These are phyloP conservation scores for Centella asiatica DNA, from an alignment of 129 eudicot species.

Conservation along the genomic window DNA sequence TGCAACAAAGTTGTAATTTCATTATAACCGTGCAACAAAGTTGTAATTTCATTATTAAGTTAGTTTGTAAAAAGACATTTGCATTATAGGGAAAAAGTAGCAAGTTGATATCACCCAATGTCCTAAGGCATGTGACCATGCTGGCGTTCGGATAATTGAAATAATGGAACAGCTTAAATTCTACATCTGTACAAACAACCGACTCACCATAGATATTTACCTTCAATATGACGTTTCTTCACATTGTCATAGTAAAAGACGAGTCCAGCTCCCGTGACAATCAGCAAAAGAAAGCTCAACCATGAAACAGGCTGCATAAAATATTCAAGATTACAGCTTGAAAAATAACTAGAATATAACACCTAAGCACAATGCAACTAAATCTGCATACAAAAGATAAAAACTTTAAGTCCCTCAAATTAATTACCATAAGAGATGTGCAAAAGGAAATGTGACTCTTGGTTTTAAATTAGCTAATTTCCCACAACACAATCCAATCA, in stretches of 20 bases:
- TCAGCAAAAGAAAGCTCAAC: constrained; percentile 88
- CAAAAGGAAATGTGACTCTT: no score
- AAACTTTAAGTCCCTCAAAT: no score
- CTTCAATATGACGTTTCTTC: constrained; percentile 86
- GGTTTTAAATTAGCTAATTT: no score
- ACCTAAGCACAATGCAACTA: no score
- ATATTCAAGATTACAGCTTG: not conserved
- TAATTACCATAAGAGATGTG: no score
- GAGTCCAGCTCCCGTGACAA: constrained; percentile 82
- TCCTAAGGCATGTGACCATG: not conserved
- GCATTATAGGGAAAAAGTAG: no score
- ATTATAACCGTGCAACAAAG: no score
- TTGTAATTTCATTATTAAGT: no score
- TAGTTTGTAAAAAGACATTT: no score
- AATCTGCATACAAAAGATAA: no score
- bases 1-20: no score
- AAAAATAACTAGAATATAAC: constrained; percentile 1
- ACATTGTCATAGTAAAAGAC: constrained; percentile 71
- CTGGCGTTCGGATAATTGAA: not conserved
- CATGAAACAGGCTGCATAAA: constrained; percentile 80
- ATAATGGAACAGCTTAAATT: not conserved
- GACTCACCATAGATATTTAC: constrained; percentile 78
- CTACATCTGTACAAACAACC: constrained; percentile 24
- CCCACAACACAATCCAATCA: not conserved
- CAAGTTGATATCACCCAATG: not conserved